Base-by-base conservation (phyloP, 169 alveolate species). In the Plasmodium vivax region DNA sequence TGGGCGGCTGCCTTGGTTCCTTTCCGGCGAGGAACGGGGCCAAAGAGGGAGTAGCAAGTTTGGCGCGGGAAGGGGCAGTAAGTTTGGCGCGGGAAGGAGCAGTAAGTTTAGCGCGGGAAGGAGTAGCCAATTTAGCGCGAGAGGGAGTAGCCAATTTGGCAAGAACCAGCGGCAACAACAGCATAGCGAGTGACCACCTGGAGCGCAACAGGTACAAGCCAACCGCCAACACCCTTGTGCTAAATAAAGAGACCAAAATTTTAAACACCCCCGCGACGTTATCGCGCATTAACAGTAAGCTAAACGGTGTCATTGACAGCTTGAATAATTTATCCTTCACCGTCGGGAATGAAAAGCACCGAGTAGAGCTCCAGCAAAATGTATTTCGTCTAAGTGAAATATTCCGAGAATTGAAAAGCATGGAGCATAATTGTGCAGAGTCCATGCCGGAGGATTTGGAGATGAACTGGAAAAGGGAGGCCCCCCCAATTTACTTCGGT, bases 301-400 rank as follows among this genome's bases (percentile, higher is more conserved):
- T 87, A 56, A 75, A 75, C 43, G 77, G 68, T 54, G 87, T 77
- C 71, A 87, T 87, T 51, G 82, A 75, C 47, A 87, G 81, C 47
- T 87, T 87, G 45, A 87, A 87, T 79, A 87, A 51, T 77, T 77
- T 87, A 47, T 75, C 93, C 45, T 87, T n/a, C 30, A 87, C 23
- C 30, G 16, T 87, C 9, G 43, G 80, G 71, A 87, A 77, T 87
- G 82, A 75, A 8, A 51, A 43, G 14, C 87, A 87, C 43, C 83
- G 84, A 27, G 47, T 19, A 16, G 82, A 87, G 68, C 85, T 87
- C 30, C 87, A 87, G 30, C 85, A 87, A 87, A 87, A 87, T 77
- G 47, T 77, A 56, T 71, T 87, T 87, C 82, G 62, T 38, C 32
- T 87, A 62, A 62, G 77, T 77, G 93, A 87, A 87, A 87, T 87